Base-by-base conservation (phyloP, 352 stramenopile species). In the Halophytophthora polymorphica region DNA sequence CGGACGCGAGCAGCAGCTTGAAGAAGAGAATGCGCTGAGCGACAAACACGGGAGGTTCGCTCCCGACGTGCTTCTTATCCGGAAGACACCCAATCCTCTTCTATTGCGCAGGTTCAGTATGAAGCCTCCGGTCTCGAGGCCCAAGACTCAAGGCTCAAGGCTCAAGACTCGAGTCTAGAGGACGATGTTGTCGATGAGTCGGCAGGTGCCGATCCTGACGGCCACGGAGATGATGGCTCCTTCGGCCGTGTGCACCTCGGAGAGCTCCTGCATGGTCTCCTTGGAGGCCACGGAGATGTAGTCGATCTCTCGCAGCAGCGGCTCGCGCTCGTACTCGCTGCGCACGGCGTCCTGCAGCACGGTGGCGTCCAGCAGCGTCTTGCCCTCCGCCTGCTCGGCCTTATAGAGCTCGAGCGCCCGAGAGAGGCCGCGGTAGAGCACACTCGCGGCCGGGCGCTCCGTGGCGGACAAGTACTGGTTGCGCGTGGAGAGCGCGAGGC, bases 121-220 rank as follows among this genome's bases (percentile, higher is more conserved):
- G 13, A 22, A 45, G 17, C 17, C 6, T 10, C 11, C 19, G 21
- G 18, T 34, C 40, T n/a, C 40, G n/a, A 8, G 25, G 25, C 25
- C 4, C 43, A 8, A 46, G n/a, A 11, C 14, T n/a, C 11, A 34
- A 8, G 25, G 25, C 25, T 10, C 43, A 8, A 46, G n/a, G 18
- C 14, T n/a, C 11, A 34, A 28, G 2, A 5, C 17, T 12, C 1
- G 10, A 10, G 6, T 44, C 50, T 71, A 91, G 35, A 96, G 44
- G 22, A 94, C 75, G 33, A 99, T 91, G 58, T 98, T 99, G 70
- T 99, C 97, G 69, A 99, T 99, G 41, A 99, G 80, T 42, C 97
- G 88, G 38, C 98, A 98, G 12, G 86, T 86, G 34, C 96, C 97
- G 45, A 99, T 69, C 47, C 96, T 96, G 36, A 98, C 86, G 1